Evolutionary conservation across 2,329 filamentous ascomycete genomes (phyloP), one percentile per base, ranked within the genome.

Genomic region (Aspergillus sp.): DNA sequence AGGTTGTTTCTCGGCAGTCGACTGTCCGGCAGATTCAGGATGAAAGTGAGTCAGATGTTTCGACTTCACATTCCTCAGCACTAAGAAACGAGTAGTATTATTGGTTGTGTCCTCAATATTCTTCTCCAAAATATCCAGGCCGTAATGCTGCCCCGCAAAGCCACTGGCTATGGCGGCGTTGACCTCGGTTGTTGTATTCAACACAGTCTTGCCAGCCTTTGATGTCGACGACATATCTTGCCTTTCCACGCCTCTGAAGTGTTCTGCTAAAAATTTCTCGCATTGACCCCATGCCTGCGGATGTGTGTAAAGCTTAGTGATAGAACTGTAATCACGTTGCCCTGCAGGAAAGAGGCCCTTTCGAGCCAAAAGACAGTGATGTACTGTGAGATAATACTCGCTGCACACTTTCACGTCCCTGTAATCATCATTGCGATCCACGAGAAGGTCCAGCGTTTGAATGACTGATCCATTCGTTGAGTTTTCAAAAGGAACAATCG

Each of bases 251-350:
- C 85, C 85, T 65, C 86, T 87, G 61, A 96, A 83, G 66, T 90
- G 80, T 27, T 81, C 79, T 8, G 82, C 80, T 24, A 97, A 83
- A 75, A 96, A 96, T 8, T 71, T 75, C 45, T 87, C 86, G 75
- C 93, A 97, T 77, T 99, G 95, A 24, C 92, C 92, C 81, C 95
- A 96, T 27, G 92, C 95, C 76, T 99, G 95, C 9, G 93, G 93
- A 75, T 99, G 95, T 22, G 91, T 95, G 78, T 96, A 96, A 41
- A 99, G 76, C 68, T 88, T 88, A 65, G 82, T 84, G 68, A 98
- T 83, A 65, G 88, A 70, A 81, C 55, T 77, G 74, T 61, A 93
- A 13, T 64, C 54, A 44, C 58, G 51, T 58, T 62, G 64, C 45
- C 62, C 63, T 15, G 52, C 44, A 11, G 61, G 54, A 44, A 62